These are phyloP conservation scores for Serendipita sp. DNA, from an alignment of 768 basidiomycete species.

Conservation along the genomic window DNA sequence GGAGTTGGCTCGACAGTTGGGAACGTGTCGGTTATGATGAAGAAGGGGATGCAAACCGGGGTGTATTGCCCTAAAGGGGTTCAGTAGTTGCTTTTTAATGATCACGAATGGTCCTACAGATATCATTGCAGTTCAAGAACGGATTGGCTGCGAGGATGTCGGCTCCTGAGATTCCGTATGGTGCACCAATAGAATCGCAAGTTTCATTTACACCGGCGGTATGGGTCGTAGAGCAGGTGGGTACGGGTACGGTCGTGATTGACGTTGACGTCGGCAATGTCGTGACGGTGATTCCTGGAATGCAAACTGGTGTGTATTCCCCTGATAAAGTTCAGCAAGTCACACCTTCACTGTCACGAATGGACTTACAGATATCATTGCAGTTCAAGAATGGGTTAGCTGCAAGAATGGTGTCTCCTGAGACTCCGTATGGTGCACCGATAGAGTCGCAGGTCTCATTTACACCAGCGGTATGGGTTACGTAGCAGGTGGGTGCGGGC, in stretches of 20 bases:
- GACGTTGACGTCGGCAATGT: background rate
- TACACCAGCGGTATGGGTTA: background rate
- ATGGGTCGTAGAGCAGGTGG: background rate
- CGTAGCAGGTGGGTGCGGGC: background rate
- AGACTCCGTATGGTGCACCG: background rate
- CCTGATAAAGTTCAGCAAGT: no score
- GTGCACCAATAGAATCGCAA: background rate
- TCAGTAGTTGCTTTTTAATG: background rate
- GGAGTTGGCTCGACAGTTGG: background rate
- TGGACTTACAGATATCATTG: constrained; percentile 2
- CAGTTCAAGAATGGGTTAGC: background rate
- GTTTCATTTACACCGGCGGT: background rate
- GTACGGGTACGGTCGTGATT: no score
- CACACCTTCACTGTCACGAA: no score
- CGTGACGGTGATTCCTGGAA: no score
- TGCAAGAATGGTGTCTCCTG: background rate
- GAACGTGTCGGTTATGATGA: background rate
- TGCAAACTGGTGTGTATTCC: no score
- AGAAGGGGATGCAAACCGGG: background rate
- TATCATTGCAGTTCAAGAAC: background rate
- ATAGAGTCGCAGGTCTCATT: constrained; percentile 1
- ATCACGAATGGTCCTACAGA: background rate
- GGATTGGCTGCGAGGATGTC: background rate
- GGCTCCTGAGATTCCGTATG: background rate
- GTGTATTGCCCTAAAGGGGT: background rate